Conservation (phyloP, 352 stramenopile genomes). For the Phytophthora kernoviae region DNA sequence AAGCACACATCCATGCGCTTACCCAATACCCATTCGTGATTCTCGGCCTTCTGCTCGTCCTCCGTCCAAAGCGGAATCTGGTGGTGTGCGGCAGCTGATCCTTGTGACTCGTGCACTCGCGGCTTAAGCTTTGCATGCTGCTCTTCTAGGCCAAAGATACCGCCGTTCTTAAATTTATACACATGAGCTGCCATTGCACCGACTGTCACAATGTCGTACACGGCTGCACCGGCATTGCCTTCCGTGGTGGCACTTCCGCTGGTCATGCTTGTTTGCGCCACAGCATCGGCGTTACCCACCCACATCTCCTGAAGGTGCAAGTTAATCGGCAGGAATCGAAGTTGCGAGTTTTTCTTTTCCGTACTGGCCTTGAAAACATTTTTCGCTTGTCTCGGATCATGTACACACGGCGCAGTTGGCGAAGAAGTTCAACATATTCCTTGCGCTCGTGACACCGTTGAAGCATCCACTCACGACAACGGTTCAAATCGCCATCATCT, state of each 20-base stretch:
- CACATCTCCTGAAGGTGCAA: conserved; percentile 89
- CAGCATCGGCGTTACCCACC: conserved; percentile 62
- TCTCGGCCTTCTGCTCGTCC: conserved; percentile 80
- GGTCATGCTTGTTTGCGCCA: conserved; percentile 38
- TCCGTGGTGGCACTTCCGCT: conserved; percentile 34
- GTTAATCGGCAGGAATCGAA: conserved; percentile 87
- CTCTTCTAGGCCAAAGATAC: conserved; percentile 75
- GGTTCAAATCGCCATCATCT: conserved; percentile 81
- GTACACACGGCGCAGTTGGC: conserved; percentile 66
- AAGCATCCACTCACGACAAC: conserved; percentile 86
- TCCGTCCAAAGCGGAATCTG: conserved; percentile 84
- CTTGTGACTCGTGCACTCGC: conserved; percentile 53
- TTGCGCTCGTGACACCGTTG: conserved; percentile 66
- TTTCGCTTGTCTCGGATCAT: conserved; percentile 72
- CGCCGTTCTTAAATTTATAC: conserved; percentile 90
- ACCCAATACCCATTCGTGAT: conserved; percentile 76
- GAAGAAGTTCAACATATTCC: conserved; percentile 75
- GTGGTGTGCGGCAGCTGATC: conserved; percentile 49
- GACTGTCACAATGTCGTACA: conserved; percentile 89
- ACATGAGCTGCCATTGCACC: conserved; percentile 86
- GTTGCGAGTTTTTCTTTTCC: conserved; percentile 81
- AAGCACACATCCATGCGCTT: conserved; percentile 89
- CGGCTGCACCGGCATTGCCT: conserved; percentile 31
- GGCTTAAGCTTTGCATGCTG: conserved; percentile 75
- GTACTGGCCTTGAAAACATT: conserved; percentile 89